These are phyloP conservation scores for Neotropicomus parvogracilis DNA, from an alignment of 1,284 basidiomycete genomes.

Conservation along the genomic window DNA sequence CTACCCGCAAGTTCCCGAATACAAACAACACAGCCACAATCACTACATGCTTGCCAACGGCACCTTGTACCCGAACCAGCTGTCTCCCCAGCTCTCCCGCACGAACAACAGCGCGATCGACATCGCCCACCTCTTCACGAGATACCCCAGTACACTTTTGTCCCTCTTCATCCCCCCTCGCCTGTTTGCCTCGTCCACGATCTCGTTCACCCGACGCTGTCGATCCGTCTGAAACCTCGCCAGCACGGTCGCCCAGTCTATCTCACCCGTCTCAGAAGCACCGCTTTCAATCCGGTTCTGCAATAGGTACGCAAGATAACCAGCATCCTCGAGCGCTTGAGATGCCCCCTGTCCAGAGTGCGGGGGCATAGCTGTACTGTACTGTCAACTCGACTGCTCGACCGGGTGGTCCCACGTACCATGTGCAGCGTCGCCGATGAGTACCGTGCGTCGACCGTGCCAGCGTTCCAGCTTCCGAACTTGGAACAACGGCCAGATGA, in stretches of 20 bases:
- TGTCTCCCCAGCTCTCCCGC: conserved; percentile 30
- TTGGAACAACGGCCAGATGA: conserved; percentile 31
- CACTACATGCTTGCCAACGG: conserved; percentile 31
- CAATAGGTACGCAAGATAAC: conserved; percentile 31
- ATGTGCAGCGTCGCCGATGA: conserved; percentile 34
- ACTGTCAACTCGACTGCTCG: background rate
- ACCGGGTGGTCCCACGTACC: conserved; percentile 17
- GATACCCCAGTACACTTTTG: conserved; percentile 15
- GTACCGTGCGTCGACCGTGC: conserved; percentile 27
- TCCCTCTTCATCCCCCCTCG: conserved; percentile 29
- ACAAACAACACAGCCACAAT: conserved; percentile 21
- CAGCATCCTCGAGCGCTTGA: conserved; percentile 33
- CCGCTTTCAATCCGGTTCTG: conserved; percentile 14
- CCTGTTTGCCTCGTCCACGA: conserved; percentile 28
- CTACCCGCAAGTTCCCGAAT: conserved; percentile 28
- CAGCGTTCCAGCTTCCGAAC: conserved; percentile 26
- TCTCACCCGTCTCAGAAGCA: background rate
- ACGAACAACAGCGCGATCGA: conserved; percentile 21
- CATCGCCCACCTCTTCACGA: conserved; percentile 30
- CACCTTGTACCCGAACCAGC: conserved; percentile 34
- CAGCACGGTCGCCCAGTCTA: conserved; percentile 20
- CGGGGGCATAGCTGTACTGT: conserved; percentile 31
- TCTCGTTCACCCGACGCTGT: conserved; percentile 27
- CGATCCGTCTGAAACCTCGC: conserved; percentile 27
- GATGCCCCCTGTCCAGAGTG: conserved; percentile 36